Evolutionary conservation across 1,284 basidiomycete species (phyloP), one percentile per base, ranked within the genome.

Genomic region (Schizopora paradoxa): DNA sequence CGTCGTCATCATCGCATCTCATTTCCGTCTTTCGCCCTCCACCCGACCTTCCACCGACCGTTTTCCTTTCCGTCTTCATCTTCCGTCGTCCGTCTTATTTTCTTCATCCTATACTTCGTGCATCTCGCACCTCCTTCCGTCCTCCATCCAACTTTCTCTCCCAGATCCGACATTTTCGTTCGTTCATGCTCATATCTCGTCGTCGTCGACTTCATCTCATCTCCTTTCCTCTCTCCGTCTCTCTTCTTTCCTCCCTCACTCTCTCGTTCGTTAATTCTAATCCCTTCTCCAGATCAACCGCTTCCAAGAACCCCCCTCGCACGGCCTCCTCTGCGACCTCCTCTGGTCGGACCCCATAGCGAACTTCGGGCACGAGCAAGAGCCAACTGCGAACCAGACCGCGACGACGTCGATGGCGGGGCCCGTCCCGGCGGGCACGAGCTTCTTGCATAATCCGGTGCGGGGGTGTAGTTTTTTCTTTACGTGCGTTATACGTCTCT

Each of bases 401-500:
- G n/a, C n/a, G n/a, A n/a, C n/a, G n/a, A n/a, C n/a, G n/a, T n/a
- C n/a, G n/a, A n/a, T n/a, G n/a, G n/a, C n/a, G n/a, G 64, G 64
- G 6, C 62, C 58, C 0, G 41, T 74, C 22, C 60, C 65, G 1
- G 60, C 62, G 0, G 76, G 75, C 1, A 70, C 73, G 8, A 68
- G 19, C 19, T 99, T 92, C 61, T 67, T 91, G 14, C 89, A 92
- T 62, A 99, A 99, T 59, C 77, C 80, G 52, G 91, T 91, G 1
- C 74, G 95, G 51, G 96, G 95, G 1, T 99, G 95, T 64, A 93
- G 89, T 10, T 99, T 77, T 68, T 95, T 89, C 70, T 99, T 84
- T 69, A 97, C 92, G 82, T 96, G 57, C 59, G 86, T 72, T 19
- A 7, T 16, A 21, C 25, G 6, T 43, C 46, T 32, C 13, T 45